A percentile compares a stretch with the other conserved stretches of the same genome.
Conservation (phyloP, 1,284 basidiomycete species). For the Cryptococcus depauperatus region DNA sequence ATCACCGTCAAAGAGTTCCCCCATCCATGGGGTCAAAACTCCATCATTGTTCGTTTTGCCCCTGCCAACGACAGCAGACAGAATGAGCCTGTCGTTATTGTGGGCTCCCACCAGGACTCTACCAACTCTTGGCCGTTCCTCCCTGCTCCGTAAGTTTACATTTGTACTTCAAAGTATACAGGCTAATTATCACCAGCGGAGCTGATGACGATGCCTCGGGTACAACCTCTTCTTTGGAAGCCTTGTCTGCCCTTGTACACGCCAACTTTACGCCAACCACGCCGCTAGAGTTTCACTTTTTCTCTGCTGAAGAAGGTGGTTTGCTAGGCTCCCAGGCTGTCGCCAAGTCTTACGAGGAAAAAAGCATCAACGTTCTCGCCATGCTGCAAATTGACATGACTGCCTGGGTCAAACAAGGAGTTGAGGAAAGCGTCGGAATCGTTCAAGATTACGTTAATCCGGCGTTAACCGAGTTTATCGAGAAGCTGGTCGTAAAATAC, state of each 20-base stretch:
- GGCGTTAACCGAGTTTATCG: conserved; percentile 64
- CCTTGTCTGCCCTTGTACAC: conserved; percentile 73
- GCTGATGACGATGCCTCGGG: conserved; percentile 84
- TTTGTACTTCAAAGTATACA: conserved; percentile 3
- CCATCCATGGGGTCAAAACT: conserved; percentile 88
- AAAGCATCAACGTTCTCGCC: conserved; percentile 61
- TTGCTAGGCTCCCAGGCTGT: conserved; percentile 90
- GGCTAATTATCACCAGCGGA: conserved; percentile 13
- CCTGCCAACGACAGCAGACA: conserved; percentile 22
- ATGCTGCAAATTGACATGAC: conserved; percentile 92
- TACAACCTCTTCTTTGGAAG: conserved; percentile 82
- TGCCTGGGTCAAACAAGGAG: conserved; percentile 89
- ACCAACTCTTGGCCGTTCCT: conserved; percentile 82
- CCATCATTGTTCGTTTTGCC: conserved; percentile 60
- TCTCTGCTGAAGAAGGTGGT: conserved; percentile 90
- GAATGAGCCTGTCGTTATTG: conserved; percentile 50
- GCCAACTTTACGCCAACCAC: conserved; percentile 63
- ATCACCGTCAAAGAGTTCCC: conserved; percentile 71
- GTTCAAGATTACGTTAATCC: conserved; percentile 80
- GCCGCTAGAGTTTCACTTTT: conserved; percentile 92
- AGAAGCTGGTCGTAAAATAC: conserved; percentile 61
- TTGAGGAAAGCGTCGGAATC: conserved; percentile 77
- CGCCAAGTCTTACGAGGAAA: conserved; percentile 64
- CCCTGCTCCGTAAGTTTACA: conserved; percentile 65
- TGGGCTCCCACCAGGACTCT: conserved; percentile 85